Evolutionary conservation across 352 stramenopile genomes (phyloP), one percentile per base, ranked within the genome.

Genomic region (Pythium pectinolyticum): DNA sequence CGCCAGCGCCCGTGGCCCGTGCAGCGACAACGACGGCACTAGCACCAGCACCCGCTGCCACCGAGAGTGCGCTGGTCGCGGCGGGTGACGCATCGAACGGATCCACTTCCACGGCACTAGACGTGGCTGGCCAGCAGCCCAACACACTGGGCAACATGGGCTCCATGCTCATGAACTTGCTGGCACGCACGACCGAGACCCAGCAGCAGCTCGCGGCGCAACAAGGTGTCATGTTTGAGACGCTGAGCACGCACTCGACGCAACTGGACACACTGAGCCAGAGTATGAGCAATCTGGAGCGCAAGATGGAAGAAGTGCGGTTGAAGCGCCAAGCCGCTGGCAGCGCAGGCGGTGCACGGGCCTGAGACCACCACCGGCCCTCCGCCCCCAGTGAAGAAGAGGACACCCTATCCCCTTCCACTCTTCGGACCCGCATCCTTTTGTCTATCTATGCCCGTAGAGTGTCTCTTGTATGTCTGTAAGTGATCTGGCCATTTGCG

Each of bases 161-260:
- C 43, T 88, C 82, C 8, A 94, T 94, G 85, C 80, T 94, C 51
- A 94, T 94, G 85, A 94, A 94, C 69, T 56, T 94, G 60, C 75
- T 94, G 27, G 85, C 85, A 19, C 67, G 85, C 25, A 94, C 85
- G 20, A 94, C 85, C 1, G 85, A 94, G 76, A 94, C 85, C 45
- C 85, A 94, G 71, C 85, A 94, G 70, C 85, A 94, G 64, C 77
- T 94, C 30, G 85, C 85, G 6, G 85, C 85, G 20, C 85, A 94
- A 48, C 85, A 94, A 52, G 85, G 85, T 24, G 85, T 94, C 19
- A 94, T 94, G 85, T 94, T 94, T 45, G 85, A 94, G 73, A 94
- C 85, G 43, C 57, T 94, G 32, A 84, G 85, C n/a, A 77, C 88
- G 35, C 85, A 94, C 76, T 89, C 85, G 69, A 76, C 76, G 62